phyloP scores from a whole-genome alignment of 1,139 yeast genomes.

The Taiozyma onychis region DNA sequence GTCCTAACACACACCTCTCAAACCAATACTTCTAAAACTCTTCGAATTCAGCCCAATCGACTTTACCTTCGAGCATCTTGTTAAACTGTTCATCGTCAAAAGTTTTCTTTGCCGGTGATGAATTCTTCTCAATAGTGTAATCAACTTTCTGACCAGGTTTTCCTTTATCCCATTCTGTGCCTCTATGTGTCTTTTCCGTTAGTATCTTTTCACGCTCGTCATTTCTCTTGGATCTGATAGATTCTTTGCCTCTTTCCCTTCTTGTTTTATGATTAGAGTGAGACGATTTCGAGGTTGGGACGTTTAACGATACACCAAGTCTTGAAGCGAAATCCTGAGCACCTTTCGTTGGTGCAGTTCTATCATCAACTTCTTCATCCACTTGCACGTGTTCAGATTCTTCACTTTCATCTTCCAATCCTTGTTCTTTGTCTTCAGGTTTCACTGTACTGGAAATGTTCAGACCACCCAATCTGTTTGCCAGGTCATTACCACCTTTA shows the following conservation, averaged over 20 bases:
- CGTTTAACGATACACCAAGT: conserved; percentile 10
- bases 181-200: conserved; percentile 5
- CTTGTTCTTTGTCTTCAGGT: not conserved
- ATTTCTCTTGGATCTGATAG: conserved; percentile 4
- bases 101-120: not conserved
- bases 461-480: conserved; percentile 15
- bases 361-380: conserved; percentile 4
- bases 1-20: not conserved
- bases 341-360: conserved; percentile 13
- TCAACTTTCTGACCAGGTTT: conserved; percentile 8
- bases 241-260: conserved; percentile 1
- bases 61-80: conserved; percentile 5
- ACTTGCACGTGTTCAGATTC: not conserved
- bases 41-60: conserved; percentile 21
- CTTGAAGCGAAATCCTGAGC: conserved; percentile 19
- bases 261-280: not conserved
- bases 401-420: conserved; percentile 5
- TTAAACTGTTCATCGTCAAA: not conserved
- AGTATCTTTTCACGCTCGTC: conserved; percentile 9
- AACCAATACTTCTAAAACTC: conserved; percentile 1
- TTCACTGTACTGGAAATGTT: not conserved
- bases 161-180: conserved; percentile 12
- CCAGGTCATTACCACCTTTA: conserved; percentile 16
- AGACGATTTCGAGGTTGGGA: not conserved
- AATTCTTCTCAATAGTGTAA: not conserved